Conservation (phyloP, 2,329 filamentous ascomycete genomes). For the Epichloe elymi region DNA sequence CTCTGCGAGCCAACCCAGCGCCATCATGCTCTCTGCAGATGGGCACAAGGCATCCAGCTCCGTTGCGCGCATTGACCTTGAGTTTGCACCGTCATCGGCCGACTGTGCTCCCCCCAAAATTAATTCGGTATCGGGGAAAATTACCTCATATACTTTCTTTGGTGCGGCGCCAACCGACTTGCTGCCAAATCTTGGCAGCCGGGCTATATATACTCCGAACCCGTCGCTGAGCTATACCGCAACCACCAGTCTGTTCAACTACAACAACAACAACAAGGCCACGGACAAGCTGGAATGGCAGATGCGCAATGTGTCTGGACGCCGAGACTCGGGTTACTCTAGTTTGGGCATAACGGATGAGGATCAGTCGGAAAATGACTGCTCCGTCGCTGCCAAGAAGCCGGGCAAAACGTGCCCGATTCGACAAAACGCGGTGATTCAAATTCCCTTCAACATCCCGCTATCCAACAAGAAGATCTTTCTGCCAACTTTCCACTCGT, state of each 20-base stretch:
- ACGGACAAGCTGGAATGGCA: constrained; percentile 30
- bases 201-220: constrained; percentile 24
- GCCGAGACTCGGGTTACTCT: constrained; percentile 42
- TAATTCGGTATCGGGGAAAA: constrained; percentile 34
- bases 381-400: constrained; percentile 11
- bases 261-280: constrained; percentile 12
- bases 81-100: constrained; percentile 31
- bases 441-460: constrained; percentile 36
- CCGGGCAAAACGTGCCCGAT: constrained; percentile 18
- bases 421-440: constrained; percentile 28
- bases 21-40: constrained; percentile 37
- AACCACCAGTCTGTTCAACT: constrained; percentile 26
- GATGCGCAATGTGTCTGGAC: constrained; percentile 17
- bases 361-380: constrained; percentile 23
- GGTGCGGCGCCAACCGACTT: constrained; percentile 29
- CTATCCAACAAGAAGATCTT: constrained; percentile 35
- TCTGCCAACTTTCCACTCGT: constrained; percentile 44
- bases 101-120: constrained; percentile 37
- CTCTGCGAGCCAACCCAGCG: constrained; percentile 31
- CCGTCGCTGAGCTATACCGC: constrained; percentile 34
- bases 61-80: constrained; percentile 30
- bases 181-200: constrained; percentile 38
- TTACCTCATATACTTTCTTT: constrained; percentile 40
- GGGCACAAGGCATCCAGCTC: constrained; percentile 30
- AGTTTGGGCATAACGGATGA: constrained; percentile 24